Evolutionary conservation across 352 stramenopile genomes (phyloP).

Genomic region (Globisporangium iwayamae): DNA sequence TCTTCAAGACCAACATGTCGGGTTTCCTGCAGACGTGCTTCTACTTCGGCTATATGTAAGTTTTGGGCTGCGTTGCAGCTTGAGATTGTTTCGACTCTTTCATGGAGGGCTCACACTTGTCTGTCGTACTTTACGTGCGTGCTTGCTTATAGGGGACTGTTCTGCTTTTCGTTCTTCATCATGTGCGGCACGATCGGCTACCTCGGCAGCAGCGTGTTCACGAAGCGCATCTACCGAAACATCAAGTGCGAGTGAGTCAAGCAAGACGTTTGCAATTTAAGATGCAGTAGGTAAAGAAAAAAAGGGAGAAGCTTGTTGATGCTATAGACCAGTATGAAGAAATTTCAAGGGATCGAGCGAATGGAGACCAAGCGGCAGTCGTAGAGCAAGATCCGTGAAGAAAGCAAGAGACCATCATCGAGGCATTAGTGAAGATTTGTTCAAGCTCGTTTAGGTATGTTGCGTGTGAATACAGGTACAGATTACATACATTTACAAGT

Average conservation of each 20-base stretch:
- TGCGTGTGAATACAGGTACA: slow-evolving; percentile 1
- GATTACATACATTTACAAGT: slow-evolving; percentile 1
- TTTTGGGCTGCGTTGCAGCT: slow-evolving; percentile 6
- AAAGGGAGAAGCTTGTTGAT: background rate
- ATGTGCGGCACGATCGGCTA: slow-evolving; percentile 93
- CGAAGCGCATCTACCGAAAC: slow-evolving; percentile 93
- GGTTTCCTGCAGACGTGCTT: slow-evolving; percentile 98
- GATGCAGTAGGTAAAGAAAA: background rate
- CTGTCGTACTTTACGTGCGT: background rate
- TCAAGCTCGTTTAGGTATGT: background rate
- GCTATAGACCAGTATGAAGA: background rate
- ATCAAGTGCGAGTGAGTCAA: slow-evolving; percentile 92
- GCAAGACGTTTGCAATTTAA: background rate
- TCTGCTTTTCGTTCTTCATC: slow-evolving; percentile 91
- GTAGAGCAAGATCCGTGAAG: background rate
- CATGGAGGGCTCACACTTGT: background rate
- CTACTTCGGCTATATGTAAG: slow-evolving; percentile 99
- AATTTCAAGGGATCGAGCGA: background rate
- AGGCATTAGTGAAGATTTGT: background rate
- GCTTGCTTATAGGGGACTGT: slow-evolving; percentile 64
- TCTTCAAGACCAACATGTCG: slow-evolving; percentile 99
- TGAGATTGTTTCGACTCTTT: background rate
- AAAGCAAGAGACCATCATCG: background rate
- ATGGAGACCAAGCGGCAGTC: background rate
- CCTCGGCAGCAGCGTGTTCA: slow-evolving; percentile 90